Base-by-base conservation (phyloP, 2,329 filamentous ascomycete species). In the Xylaria sp. region DNA sequence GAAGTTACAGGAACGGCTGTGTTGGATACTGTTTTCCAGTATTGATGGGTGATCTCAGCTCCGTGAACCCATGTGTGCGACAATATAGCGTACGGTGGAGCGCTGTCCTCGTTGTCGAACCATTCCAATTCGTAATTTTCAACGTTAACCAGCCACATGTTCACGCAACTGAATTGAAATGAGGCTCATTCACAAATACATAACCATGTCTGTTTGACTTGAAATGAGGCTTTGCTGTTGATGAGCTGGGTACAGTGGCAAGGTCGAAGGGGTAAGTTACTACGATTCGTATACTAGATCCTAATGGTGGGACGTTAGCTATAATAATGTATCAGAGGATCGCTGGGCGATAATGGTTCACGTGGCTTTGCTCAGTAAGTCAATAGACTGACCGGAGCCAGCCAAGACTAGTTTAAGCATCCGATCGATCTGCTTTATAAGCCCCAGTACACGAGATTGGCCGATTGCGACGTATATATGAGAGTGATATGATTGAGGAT, bases 31-130 rank as follows among this genome's bases (percentile, higher is more conserved):
- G 20, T 48, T 48, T 48, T 23, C n/a, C 44, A 48, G 44, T 23
- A 48, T 48, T 48, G 44, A 48, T 48, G 6, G 44, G 44, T 31
- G 13, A 6, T 13, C 15, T 51, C 26, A 13, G 48, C 26, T 51
- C 48, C 26, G 11, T 51, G 48, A 51, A 51, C 36, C 48, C 26
- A 51, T 17, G 26, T 51, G 13, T 51, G 48, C 4, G 48, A 51
- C 11, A 51, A 31, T 15, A 51, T 51, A 51, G 48, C 48, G 48
- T 51, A 51, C 11, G 48, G 26, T 7, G 48, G 48, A 48, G 44
- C 33, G 33, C 33, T 20, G 44, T 48, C 4, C 9, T 23, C n/a
- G 11, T 15, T 48, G 9, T 23, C 44, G 44, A 48, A 23, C 44
- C 9, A 48, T 48, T 48, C n/a, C 9, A 23, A 23, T 23, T 48